phyloP scores from a whole-genome alignment of 352 stramenopile genomes.

The Globisporangium iwayamae region DNA sequence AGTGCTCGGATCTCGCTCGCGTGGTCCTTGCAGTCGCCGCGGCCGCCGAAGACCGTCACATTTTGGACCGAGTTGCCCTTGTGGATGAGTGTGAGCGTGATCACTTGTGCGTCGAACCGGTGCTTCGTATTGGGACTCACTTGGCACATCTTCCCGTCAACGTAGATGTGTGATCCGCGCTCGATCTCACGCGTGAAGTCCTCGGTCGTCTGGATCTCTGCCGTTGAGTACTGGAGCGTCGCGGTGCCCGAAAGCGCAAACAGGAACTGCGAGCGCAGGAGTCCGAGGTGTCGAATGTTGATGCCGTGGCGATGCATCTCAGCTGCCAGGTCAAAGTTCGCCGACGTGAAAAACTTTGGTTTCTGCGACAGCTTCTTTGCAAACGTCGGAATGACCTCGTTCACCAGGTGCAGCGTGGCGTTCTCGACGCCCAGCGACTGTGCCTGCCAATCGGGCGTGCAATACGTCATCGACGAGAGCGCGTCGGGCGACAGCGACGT shows the following conservation, averaged over 20 bases:
- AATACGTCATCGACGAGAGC: conserved; percentile 80
- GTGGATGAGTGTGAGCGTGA: conserved; percentile 59
- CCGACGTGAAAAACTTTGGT: conserved; percentile 42
- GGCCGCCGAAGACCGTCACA: conserved; percentile 60
- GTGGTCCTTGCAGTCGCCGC: conserved; percentile 54
- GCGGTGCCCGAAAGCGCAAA: conserved; percentile 71
- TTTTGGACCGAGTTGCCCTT: conserved; percentile 72
- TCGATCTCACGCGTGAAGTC: conserved; percentile 84
- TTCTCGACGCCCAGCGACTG: conserved; percentile 65
- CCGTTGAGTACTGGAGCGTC: conserved; percentile 77
- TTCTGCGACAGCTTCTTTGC: conserved; percentile 75
- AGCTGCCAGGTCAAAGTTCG: conserved; percentile 51
- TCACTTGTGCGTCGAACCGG: conserved; percentile 50
- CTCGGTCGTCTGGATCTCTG: conserved; percentile 68
- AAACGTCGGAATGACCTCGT: conserved; percentile 75
- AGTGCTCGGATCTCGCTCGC: conserved; percentile 49
- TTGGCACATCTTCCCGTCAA: conserved; percentile 44
- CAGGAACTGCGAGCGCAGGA: conserved; percentile 78
- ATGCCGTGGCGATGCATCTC: conserved; percentile 90
- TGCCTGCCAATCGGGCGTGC: conserved; percentile 82
- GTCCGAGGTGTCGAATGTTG: conserved; percentile 86
- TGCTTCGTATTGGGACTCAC: conserved; percentile 44
- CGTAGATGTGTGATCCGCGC: conserved; percentile 55
- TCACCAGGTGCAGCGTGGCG: conserved; percentile 69
- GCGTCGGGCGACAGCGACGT: conserved; percentile 80